Conservation (phyloP, 352 stramenopile species). For the Peronosclerospora sorghi region DNA sequence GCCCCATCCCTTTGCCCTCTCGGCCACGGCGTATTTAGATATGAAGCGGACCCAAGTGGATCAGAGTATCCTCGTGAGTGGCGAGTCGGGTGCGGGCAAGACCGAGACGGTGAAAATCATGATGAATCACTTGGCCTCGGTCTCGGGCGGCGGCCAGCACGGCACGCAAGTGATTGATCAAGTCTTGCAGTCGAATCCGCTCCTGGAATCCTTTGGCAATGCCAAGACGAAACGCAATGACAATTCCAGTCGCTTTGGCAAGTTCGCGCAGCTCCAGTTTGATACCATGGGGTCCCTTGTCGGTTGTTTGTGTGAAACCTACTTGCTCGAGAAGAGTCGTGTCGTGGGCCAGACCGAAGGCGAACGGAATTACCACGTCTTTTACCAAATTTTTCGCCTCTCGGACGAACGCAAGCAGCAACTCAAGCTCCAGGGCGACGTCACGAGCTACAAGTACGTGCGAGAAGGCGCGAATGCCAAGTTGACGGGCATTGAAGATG, state of each 20-base stretch:
- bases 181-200: constrained; percentile 64
- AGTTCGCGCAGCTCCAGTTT: constrained; percentile 76
- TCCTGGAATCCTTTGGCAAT: constrained; percentile 72
- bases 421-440: constrained; percentile 49
- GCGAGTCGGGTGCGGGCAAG: constrained; percentile 85
- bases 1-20: constrained; percentile 66
- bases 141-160: constrained; percentile 52
- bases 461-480: constrained; percentile 37
- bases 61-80: constrained; percentile 81
- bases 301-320: constrained; percentile 78
- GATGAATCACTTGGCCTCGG: constrained; percentile 74
- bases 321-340: constrained; percentile 94
- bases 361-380: constrained; percentile 97
- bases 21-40: constrained; percentile 50
- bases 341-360: constrained; percentile 83
- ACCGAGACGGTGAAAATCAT: constrained; percentile 93
- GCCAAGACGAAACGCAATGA: constrained; percentile 79
- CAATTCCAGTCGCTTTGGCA: constrained; percentile 74
- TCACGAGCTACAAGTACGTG: constrained; percentile 73
- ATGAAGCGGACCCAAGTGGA: constrained; percentile 69
- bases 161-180: constrained; percentile 71
- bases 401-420: constrained; percentile 28
- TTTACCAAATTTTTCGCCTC: constrained; percentile 90
- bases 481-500: constrained; percentile 57
- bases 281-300: constrained; percentile 47